These are phyloP conservation scores for Erysimum pusillum DNA, from an alignment of 441 rosid species.

Conservation along the genomic window DNA sequence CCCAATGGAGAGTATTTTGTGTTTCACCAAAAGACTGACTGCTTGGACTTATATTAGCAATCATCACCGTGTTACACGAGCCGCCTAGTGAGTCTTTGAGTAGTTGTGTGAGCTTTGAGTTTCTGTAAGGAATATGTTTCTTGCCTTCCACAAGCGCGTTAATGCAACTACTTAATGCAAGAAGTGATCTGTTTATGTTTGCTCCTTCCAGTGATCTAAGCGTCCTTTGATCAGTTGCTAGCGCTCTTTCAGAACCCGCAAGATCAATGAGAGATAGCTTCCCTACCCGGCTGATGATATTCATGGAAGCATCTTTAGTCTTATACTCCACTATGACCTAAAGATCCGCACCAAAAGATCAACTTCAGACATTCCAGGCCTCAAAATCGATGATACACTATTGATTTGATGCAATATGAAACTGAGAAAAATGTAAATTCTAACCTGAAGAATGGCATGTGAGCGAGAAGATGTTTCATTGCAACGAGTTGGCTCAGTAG, in stretches of 20 bases:
- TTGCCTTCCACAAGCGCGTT: conserved; percentile 97
- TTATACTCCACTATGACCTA: conserved; percentile 84
- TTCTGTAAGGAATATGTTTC: conserved; percentile 89
- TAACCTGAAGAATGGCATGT: conserved; percentile 92
- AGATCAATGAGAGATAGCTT: conserved; percentile 94
- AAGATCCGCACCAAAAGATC: conserved; percentile 28
- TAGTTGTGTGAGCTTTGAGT: conserved; percentile 94
- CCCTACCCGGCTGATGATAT: conserved; percentile 68
- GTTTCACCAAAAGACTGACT: conserved; percentile 89
- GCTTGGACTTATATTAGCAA: conserved; percentile 94
- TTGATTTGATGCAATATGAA: neutral
- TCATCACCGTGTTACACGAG: conserved; percentile 91
- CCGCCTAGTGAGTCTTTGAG: conserved; percentile 96
- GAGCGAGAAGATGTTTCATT: conserved; percentile 97
- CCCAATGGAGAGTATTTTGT: conserved; percentile 97
- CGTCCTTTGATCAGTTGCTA: conserved; percentile 93
- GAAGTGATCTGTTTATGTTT: conserved; percentile 91
- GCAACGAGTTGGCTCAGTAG: conserved; percentile 92
- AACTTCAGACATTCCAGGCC: conserved; percentile 2
- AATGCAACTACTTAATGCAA: conserved; percentile 93
- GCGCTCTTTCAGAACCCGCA: conserved; percentile 96
- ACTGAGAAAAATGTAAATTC: neutral
- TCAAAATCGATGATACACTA: neutral
- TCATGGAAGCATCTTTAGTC: conserved; percentile 74
- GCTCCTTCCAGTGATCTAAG: conserved; percentile 94